Conservation (phyloP, 768 basidiomycete species). For the Termitomyces sp. region DNA sequence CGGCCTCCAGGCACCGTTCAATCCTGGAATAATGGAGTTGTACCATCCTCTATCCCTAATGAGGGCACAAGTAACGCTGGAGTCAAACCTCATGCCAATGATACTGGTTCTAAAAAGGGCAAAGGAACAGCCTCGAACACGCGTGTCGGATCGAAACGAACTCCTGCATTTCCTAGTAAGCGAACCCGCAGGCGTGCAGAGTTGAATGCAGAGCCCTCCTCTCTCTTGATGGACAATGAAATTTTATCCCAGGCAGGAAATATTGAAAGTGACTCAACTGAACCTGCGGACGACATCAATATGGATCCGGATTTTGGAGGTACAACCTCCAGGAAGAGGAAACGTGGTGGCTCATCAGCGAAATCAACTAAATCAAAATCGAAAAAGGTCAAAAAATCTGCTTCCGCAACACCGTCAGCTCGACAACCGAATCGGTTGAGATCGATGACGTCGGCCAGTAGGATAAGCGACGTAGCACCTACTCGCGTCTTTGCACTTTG, state of each 20-base stretch:
- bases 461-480: slow-evolving; percentile 16
- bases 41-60: slow-evolving; percentile 59
- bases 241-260: slow-evolving; percentile 6
- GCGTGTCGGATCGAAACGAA: slow-evolving; percentile 3
- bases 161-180: neutral
- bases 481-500: slow-evolving; percentile 71
- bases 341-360: slow-evolving; percentile 22
- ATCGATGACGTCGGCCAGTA: slow-evolving; percentile 25
- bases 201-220: slow-evolving; percentile 11
- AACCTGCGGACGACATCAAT: slow-evolving; percentile 37
- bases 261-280: slow-evolving; percentile 29
- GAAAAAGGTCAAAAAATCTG: slow-evolving; percentile 19
- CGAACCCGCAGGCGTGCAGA: slow-evolving; percentile 13
- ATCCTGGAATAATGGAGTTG: slow-evolving; percentile 30
- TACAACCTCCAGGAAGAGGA: slow-evolving; percentile 39
- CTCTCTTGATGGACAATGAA: slow-evolving; percentile 22
- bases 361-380: slow-evolving; percentile 18
- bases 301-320: slow-evolving; percentile 24
- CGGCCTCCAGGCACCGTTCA: slow-evolving; percentile 2
- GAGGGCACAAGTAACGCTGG: slow-evolving; percentile 29
- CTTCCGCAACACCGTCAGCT: slow-evolving; percentile 22
- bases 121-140: slow-evolving; percentile 1
- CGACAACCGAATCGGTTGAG: slow-evolving; percentile 35
- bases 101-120: neutral
- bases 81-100: neutral